phyloP scores from a whole-genome alignment of 2,329 filamentous ascomycete species.

The Lasiodiplodia theobromae region DNA sequence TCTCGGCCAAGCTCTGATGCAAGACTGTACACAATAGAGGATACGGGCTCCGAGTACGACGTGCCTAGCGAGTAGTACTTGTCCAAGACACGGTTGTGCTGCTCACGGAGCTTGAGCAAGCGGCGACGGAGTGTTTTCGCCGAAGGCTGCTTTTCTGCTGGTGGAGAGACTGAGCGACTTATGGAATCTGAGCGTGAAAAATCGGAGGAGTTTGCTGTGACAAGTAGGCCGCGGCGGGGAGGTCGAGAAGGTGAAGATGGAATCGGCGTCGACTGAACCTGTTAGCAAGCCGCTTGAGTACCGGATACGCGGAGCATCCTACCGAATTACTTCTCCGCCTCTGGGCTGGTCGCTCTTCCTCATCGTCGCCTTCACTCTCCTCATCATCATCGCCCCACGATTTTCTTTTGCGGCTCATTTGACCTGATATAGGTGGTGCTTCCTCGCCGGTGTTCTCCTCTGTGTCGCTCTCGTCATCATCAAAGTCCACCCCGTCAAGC shows the following conservation, averaged over 20 bases:
- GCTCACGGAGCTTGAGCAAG: conserved; percentile 75
- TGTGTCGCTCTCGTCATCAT: conserved; percentile 65
- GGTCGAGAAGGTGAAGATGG: conserved; percentile 71
- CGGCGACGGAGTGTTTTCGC: conserved; percentile 74
- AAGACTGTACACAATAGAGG: conserved; percentile 91
- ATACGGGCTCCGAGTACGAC: conserved; percentile 93
- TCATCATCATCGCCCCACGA: conserved; percentile 66
- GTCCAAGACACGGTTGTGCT: conserved; percentile 78
- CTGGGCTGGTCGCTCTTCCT: conserved; percentile 78
- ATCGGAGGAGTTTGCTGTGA: conserved; percentile 45
- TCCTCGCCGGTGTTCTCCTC: conserved; percentile 44
- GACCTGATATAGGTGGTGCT: conserved; percentile 43
- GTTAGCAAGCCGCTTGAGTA: background rate
- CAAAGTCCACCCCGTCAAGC: conserved; percentile 74
- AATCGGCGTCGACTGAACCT: conserved; percentile 68
- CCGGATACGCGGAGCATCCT: conserved; percentile 51
- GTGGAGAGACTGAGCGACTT: conserved; percentile 45
- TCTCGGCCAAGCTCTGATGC: conserved; percentile 94
- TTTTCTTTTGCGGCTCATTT: conserved; percentile 49
- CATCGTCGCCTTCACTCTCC: conserved; percentile 66
- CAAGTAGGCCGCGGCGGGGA: conserved; percentile 65
- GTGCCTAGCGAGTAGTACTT: conserved; percentile 87
- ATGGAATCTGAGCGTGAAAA: conserved; percentile 50
- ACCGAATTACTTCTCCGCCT: conserved; percentile 89
- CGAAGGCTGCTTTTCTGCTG: conserved; percentile 65